A percentile compares a stretch with the other conserved stretches of the same genome.
Conservation (phyloP, 2,329 filamentous ascomycete genomes). For the Macrophomina pseudophaseolina region DNA sequence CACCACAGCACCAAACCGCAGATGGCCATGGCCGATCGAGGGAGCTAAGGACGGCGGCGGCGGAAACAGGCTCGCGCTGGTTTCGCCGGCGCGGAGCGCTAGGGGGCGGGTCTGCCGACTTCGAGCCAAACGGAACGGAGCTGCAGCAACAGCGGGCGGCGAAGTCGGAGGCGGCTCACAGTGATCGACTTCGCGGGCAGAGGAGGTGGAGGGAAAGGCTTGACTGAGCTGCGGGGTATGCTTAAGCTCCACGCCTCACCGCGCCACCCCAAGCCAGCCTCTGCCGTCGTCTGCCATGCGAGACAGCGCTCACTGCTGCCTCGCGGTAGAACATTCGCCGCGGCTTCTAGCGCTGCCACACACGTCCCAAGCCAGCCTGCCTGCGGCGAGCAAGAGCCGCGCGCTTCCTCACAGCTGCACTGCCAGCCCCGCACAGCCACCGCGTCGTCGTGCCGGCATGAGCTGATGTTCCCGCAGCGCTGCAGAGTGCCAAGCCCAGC, state of each 20-base stretch:
- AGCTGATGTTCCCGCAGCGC: neutral
- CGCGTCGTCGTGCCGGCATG: no score
- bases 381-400: no score
- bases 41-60: neutral
- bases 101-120: neutral
- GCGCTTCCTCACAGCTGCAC: no score
- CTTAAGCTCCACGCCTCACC: conserved; percentile 12
- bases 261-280: neutral
- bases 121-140: neutral
- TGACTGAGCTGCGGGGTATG: neutral
- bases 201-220: neutral
- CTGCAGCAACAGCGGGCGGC: no score
- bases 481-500: neutral
- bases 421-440: no score
- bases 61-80: neutral
- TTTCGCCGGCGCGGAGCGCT: neutral
- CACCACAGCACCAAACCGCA: neutral
- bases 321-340: neutral
- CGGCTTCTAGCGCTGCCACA: conserved; percentile 4
- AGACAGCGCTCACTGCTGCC: neutral
- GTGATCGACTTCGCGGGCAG: neutral
- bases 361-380: neutral
- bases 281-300: neutral
- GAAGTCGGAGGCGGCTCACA: neutral
- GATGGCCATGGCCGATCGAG: neutral